Evolutionary conservation across 164 flowering plant species (phyloP), one percentile per base, ranked within the genome.

Genomic region (Litsea cubeba): DNA sequence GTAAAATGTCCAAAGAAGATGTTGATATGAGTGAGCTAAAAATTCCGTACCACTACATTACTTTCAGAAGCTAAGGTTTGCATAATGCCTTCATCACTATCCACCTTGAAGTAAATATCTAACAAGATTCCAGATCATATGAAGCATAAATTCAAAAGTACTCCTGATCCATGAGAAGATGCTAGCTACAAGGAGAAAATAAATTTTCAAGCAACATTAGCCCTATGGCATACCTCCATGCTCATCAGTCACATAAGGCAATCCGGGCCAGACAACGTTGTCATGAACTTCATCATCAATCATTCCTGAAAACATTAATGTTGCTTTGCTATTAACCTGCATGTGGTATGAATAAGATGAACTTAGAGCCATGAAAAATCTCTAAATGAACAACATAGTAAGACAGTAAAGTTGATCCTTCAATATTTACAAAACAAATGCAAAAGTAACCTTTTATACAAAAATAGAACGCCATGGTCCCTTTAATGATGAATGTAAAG

Each of bases 41-140:
- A 76, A 12, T 76, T 65, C 22, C 35, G 68, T 89, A 93, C 98
- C 96, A 91, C 94, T 78, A 76, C 84, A 80, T 87, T 89, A 77
- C 89, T 83, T 50, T 91, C 97, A 71, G 89, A 78, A 51, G 91
- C 83, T 50, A 92, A 80, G 64, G 84, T 76, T 80, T 83, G 87
- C 86, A 94, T 72, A 76, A 91, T 79, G 72, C 90, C 97, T 78
- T 92, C 94, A 62, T 86, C 87, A 62, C 85, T 83, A 68, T 84
- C 87, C 82, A 89, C 94, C 83, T 88, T 90, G 74, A 94, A 90
- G 82, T 94, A 94, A 40, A 94, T 79, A 84, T 87, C 98, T 92
- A 91, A 74, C 65, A 73, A 79, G 40, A 78, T 67, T 71, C 68
- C 76, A 77, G 1, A 78, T 65, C 69, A 84, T 58, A 64, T n/a